Percentiles rank a stretch among this genome's conserved stretches.
Evolutionary conservation across 1,139 yeast species (phyloP).

Genomic region (Yamadazyma trypodendri): DNA sequence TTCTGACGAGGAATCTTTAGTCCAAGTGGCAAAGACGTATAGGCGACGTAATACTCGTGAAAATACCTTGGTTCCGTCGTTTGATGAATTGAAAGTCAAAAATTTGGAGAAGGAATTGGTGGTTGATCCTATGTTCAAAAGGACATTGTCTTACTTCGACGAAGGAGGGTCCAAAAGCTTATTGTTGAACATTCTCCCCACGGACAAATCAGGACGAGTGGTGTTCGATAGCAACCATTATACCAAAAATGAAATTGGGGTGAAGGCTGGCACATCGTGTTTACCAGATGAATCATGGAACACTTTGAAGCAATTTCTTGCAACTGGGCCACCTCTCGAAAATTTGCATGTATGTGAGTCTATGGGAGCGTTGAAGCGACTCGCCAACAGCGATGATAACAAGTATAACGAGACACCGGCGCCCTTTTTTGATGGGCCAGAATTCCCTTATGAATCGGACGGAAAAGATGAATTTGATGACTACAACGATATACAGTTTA

Average conservation of each 20-base stretch:
- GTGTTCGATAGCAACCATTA: constrained; percentile 47
- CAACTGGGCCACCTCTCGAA: constrained; percentile 33
- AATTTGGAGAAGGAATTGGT: constrained; percentile 74
- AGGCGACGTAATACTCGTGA: constrained; percentile 37
- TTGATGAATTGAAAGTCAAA: constrained; percentile 62
- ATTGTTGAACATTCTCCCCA: constrained; percentile 65
- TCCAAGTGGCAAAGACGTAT: constrained; percentile 14
- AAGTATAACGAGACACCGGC: neutral
- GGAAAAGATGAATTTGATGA: constrained; percentile 19
- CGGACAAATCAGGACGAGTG: constrained; percentile 57
- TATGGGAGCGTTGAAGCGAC: constrained; percentile 52
- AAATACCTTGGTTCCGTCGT: constrained; percentile 48
- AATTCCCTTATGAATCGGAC: constrained; percentile 18
- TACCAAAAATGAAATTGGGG: constrained; percentile 6
- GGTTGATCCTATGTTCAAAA: constrained; percentile 85
- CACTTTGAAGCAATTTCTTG: constrained; percentile 21
- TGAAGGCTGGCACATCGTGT: neutral
- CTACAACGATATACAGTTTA: constrained; percentile 21
- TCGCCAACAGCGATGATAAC: constrained; percentile 26
- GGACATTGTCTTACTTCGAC: constrained; percentile 88
- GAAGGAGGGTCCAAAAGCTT: constrained; percentile 93
- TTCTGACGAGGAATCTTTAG: neutral
- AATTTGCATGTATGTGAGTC: constrained; percentile 60
- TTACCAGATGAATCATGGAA: constrained; percentile 14
- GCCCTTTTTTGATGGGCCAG: constrained; percentile 40